Evolutionary conservation across 192 early-diverging fungal species (phyloP), one percentile per base, ranked within the genome.

Genomic region (Fimicolochytrium jonesii): DNA sequence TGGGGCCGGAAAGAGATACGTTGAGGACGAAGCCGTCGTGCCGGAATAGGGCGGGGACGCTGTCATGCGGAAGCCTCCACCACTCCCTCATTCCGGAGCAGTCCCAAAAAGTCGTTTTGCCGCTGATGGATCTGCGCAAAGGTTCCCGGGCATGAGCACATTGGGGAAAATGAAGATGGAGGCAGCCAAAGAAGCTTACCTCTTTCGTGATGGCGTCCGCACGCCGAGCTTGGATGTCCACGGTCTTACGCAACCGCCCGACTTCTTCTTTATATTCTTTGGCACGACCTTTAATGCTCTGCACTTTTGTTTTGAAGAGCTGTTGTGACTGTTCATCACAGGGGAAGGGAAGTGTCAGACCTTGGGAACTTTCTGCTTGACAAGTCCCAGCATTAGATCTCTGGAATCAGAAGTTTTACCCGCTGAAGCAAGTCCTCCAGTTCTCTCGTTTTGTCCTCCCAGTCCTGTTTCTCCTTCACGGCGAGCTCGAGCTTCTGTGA

Each of bases 181-280:
- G 30, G 34, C 11, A n/a, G 1, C 1, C n/a, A n/a, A n/a, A n/a
- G n/a, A n/a, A 20, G 18, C 33, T 42, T 34, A 61, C 58, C 48
- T 60, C 58, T 52, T 52, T 13, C 15, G 23, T 33, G n/a, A 58
- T 43, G 9, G 61, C 55, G 35, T 54, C 56, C n/a, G 54, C 55
- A 3, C 54, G 30, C 54, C 20, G 5, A 2, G 59, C 56, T 52
- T 61, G 66, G 11, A 17, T 22, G 25, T 57, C 53, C 6, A 45
- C 49, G 59, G 23, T 25, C 22, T 59, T 28, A 54, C 61, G 51
- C 20, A 73, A 56, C 17, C 42, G 22, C 0, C 26, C 34, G 17
- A 54, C 64, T 33, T 73, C 71, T 4, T 53, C 55, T 47, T 73
- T 73, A 37, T 48, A 73, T 11, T 34, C 55, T 37, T 60, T 59